These are phyloP conservation scores for Mortierella sp. DNA, from an alignment of 371 early-diverging fungal species.

Conservation along the genomic window DNA sequence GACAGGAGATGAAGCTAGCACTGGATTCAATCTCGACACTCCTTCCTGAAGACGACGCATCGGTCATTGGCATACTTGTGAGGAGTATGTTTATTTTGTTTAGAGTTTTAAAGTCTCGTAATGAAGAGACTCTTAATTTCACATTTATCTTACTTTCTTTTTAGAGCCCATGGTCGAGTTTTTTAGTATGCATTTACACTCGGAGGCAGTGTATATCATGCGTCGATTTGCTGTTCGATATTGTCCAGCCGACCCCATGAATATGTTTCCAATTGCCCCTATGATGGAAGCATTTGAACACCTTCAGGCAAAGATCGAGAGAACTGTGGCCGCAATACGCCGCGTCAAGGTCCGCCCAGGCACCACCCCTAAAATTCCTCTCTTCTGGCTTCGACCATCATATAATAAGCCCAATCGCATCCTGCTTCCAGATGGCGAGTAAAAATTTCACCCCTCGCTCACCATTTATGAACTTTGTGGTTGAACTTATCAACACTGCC, in stretches of 20 bases:
- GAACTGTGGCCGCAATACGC: slow-evolving; percentile 23
- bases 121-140: too few relatives aligned
- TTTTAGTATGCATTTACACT: slow-evolving; percentile 16
- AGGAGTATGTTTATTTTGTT: background rate
- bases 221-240: slow-evolving; percentile 23
- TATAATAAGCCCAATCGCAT: slow-evolving; percentile 20
- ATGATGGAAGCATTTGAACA: slow-evolving; percentile 29
- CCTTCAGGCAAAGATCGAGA: slow-evolving; percentile 5
- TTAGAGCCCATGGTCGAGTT: slow-evolving; percentile 27
- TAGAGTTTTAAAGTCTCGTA: too few relatives aligned
- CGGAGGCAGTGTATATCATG: slow-evolving; percentile 23
- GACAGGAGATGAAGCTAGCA: slow-evolving; percentile 3
- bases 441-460: too few relatives aligned
- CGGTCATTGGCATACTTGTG: slow-evolving; percentile 4
- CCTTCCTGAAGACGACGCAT: background rate
- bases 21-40: background rate
- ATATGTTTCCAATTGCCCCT: slow-evolving; percentile 10
- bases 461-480: too few relatives aligned
- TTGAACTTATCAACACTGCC: too few relatives aligned
- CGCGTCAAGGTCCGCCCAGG: slow-evolving; percentile 19
- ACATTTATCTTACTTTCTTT: background rate
- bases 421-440: slow-evolving; percentile 19
- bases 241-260: slow-evolving; percentile 11
- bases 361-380: slow-evolving; percentile 15
- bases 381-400: slow-evolving; percentile 23